These are phyloP conservation scores for Talinum fruticosum DNA, from an alignment of 148 eudicot genomes.

Conservation along the genomic window DNA sequence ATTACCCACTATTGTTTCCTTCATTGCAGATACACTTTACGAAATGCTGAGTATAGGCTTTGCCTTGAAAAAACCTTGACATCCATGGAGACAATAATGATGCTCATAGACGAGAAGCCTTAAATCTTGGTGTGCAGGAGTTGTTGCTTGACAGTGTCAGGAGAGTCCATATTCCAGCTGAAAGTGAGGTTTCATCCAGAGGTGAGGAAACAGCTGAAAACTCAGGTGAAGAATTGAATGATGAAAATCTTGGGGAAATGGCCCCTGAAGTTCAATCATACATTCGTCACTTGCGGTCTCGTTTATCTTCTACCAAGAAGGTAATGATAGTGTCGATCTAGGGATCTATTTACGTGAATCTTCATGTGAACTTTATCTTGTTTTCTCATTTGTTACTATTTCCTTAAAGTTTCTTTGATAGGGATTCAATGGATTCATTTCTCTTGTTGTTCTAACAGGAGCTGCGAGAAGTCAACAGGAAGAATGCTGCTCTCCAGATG, in stretches of 20 bases:
- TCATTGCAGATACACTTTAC: slow-evolving; percentile 75
- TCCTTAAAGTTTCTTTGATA: not conserved
- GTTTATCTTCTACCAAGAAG: slow-evolving; percentile 67
- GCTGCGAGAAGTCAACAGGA: slow-evolving; percentile 81
- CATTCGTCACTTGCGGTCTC: slow-evolving; percentile 66
- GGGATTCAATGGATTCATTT: not conserved
- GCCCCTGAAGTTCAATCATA: slow-evolving; percentile 62
- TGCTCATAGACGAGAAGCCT: slow-evolving; percentile 42
- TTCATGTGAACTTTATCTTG: not conserved
- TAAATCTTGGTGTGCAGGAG: slow-evolving; percentile 39
- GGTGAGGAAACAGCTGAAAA: slow-evolving; percentile 36
- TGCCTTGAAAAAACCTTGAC: slow-evolving; percentile 87
- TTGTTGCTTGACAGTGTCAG: slow-evolving; percentile 49
- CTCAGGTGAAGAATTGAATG: slow-evolving; percentile 31
- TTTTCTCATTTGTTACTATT: too few relatives aligned
- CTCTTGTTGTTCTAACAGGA: slow-evolving; percentile 44
- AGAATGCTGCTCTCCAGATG: slow-evolving; percentile 94
- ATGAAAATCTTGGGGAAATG: slow-evolving; percentile 69
- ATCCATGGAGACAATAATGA: slow-evolving; percentile 47
- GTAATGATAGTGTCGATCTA: slow-evolving; percentile 27
- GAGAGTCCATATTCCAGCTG: slow-evolving; percentile 30
- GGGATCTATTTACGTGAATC: not conserved
- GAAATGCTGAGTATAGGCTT: slow-evolving; percentile 96
- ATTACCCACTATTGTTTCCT: not conserved
- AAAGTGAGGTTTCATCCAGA: slow-evolving; percentile 34